phyloP scores from a whole-genome alignment of 2,329 filamentous ascomycete species.

The Pseudogymnoascus sp. region DNA sequence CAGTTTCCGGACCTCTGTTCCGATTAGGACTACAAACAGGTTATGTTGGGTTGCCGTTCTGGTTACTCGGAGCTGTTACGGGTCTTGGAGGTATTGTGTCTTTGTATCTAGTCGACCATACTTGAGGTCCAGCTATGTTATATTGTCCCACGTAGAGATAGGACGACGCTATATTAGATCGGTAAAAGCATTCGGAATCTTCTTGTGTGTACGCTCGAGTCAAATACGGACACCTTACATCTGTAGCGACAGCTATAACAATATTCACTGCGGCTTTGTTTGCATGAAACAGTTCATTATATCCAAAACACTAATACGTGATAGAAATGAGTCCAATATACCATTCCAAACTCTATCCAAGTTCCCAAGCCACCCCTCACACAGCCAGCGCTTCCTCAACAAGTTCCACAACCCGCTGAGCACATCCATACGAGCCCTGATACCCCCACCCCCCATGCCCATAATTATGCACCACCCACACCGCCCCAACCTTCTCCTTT shows the following conservation, averaged over 20 bases:
- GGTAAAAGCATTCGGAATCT: too few relatives aligned
- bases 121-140: background rate
- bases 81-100: background rate
- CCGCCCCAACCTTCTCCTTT: constrained; percentile 47
- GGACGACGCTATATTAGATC: too few relatives aligned
- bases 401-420: constrained; percentile 55
- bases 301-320: too few relatives aligned
- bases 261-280: too few relatives aligned
- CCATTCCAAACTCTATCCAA: too few relatives aligned
- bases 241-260: too few relatives aligned
- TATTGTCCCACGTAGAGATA: too few relatives aligned
- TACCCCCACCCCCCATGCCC: constrained; percentile 57
- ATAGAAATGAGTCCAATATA: too few relatives aligned
- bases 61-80: background rate
- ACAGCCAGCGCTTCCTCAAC: constrained; percentile 42
- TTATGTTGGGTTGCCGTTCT: constrained; percentile 1
- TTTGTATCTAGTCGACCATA: background rate
- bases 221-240: too few relatives aligned
- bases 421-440: constrained; percentile 59
- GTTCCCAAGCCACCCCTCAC: background rate
- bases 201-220: too few relatives aligned
- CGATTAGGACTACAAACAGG: background rate
- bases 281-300: too few relatives aligned
- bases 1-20: background rate
- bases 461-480: constrained; percentile 52